Base-by-base conservation (phyloP, 176 grass and related monocot genomes). In the Eremochloa ophiuroides region DNA sequence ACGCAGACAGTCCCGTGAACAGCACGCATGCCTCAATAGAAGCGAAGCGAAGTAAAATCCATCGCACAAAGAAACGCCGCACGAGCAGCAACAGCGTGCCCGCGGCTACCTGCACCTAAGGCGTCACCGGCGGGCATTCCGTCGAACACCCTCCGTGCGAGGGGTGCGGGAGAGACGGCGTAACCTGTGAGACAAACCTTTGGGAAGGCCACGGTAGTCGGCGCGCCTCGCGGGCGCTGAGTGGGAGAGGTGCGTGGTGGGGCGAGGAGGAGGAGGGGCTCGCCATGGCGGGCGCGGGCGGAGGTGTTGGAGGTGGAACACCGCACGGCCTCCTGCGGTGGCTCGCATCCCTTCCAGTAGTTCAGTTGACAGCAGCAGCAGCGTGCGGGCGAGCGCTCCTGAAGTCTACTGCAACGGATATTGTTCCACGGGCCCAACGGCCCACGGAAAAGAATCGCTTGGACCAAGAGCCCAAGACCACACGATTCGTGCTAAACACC, bases 271-370 rank as follows among this genome's bases (percentile, higher is more conserved):
- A 48, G 46, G 35, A 35, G 22, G 35, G 6, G 84, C 47, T 23
- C 68, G 61, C 43, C 68, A 60, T 59, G 68, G 67, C 28, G 20
- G 80, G 37, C 37, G 60, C 16, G 58, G 59, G 29, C 37, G 75
- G 74, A 83, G 66, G 66, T 66, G 80, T 5, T 73, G 84, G 53
- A 78, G 75, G 42, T 85, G 67, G 81, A 88, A 69, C 47, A 26
- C 66, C 66, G 60, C 75, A 56, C 86, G 75, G 86, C 86, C 80
- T 66, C 75, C 86, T 7, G 81, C 67, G 22, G 47, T 59, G 0
- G 80, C 80, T 53, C 74, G 80, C 86, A 88, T 88, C 74, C 13
- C 44, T 37, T 43, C 40, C 51, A 13, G 12, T 16, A 4, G 43
- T 3, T 48, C 4, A 4, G 53, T 26, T 26, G n/a, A n/a, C 48